phyloP scores from a whole-genome alignment of 345 rosid genomes.

The Garcia nutans region DNA sequence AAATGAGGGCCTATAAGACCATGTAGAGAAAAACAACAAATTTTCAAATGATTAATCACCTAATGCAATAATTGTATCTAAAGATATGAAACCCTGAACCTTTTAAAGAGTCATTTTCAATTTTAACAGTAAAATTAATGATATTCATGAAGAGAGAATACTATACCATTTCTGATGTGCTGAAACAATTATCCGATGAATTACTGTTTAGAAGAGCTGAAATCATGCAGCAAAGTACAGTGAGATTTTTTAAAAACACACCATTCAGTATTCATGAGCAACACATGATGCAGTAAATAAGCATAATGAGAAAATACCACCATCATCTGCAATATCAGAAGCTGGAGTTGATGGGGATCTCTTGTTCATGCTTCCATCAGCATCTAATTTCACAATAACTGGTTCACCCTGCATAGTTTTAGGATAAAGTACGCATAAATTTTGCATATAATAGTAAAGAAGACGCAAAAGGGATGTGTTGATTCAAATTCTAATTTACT shows the following conservation, averaged over 20 bases:
- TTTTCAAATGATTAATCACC: background rate
- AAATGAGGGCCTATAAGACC: background rate
- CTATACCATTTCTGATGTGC: conserved; percentile 47
- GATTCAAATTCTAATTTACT: conserved; percentile 17
- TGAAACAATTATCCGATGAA: conserved; percentile 23
- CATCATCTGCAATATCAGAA: conserved; percentile 48
- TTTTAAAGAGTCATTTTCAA: background rate
- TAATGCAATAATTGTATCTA: background rate
- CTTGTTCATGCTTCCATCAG: conserved; percentile 50
- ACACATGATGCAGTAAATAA: conserved; percentile 1
- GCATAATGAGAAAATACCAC: conserved; percentile 28
- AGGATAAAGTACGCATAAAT: conserved; percentile 16
- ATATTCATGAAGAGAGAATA: background rate
- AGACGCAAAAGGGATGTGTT: background rate
- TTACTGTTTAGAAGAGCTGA: conserved; percentile 42
- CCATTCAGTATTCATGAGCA: conserved; percentile 11
- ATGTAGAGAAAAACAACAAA: background rate
- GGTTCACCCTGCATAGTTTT: conserved; percentile 46
- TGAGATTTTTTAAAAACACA: conserved; percentile 29
- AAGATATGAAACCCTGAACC: background rate
- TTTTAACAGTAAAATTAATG: background rate
- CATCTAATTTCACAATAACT: conserved; percentile 49
- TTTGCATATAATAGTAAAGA: background rate
- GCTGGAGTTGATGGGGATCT: conserved; percentile 45
- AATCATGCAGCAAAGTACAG: conserved; percentile 25